Evolutionary conservation across 2,329 filamentous ascomycete genomes (phyloP).

Genomic region (Neocatenulostroma microsporum): DNA sequence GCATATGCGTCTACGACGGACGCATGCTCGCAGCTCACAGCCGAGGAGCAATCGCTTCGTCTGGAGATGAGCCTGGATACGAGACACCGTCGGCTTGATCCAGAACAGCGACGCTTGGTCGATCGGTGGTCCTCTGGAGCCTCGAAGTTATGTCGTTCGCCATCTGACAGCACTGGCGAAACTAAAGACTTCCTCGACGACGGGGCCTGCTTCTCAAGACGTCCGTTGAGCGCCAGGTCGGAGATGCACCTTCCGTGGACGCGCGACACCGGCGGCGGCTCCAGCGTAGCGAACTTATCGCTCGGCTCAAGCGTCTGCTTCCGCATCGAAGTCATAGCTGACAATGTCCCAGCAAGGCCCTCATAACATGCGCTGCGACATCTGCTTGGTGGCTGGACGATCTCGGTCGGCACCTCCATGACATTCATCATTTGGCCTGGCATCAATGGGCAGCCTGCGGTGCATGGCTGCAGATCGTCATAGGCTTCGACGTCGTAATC

Average conservation of each 20-base stretch:
- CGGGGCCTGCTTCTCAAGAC: constrained; percentile 11
- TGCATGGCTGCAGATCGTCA: constrained; percentile 64
- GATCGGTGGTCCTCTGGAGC: not conserved
- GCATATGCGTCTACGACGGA: not conserved
- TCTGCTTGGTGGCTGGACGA: constrained; percentile 19
- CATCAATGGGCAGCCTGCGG: constrained; percentile 72
- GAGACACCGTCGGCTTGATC: too few species aligned
- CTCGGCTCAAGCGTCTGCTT: constrained; percentile 23
- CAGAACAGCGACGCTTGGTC: constrained; percentile 1
- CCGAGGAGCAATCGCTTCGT: too few species aligned
- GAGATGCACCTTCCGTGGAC: constrained; percentile 25
- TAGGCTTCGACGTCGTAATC: constrained; percentile 70
- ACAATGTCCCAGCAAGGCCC: constrained; percentile 17
- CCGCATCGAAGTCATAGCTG: constrained; percentile 4
- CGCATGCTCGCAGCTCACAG: not conserved
- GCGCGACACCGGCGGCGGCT: constrained; percentile 25
- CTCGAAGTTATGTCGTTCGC: not conserved
- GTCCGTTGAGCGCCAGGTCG: constrained; percentile 22
- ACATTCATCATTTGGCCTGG: constrained; percentile 85
- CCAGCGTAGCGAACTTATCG: constrained; percentile 19
- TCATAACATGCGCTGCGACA: constrained; percentile 25
- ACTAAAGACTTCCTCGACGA: not conserved
- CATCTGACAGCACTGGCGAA: not conserved
- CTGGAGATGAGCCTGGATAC: too few species aligned
- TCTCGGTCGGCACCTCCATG: constrained; percentile 67